Evolutionary conservation across 345 rosid genomes (phyloP).

Genomic region (Bruguiera parviflora): DNA sequence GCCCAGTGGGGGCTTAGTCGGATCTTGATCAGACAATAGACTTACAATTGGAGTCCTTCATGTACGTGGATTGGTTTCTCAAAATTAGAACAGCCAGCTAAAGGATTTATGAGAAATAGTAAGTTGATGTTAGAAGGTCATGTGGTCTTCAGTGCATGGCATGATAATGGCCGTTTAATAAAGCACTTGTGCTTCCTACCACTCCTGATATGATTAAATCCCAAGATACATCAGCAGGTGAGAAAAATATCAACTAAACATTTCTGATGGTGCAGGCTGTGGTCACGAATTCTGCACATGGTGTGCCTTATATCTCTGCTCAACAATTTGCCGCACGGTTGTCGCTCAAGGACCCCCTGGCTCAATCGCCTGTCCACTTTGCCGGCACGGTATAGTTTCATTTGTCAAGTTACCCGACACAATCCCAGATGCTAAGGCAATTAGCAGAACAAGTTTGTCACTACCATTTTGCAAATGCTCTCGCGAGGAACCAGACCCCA

Average conservation of each 20-base stretch:
- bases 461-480: conserved; percentile 74
- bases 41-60: too few relatives aligned
- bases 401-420: conserved; percentile 64
- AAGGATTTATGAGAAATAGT: too few relatives aligned
- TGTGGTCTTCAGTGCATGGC: too few relatives aligned
- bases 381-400: conserved; percentile 80
- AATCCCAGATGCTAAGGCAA: conserved; percentile 33
- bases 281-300: conserved; percentile 83
- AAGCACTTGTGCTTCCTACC: not conserved
- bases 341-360: conserved; percentile 56
- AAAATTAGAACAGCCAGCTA: too few relatives aligned
- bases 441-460: conserved; percentile 68
- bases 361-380: conserved; percentile 84
- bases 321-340: conserved; percentile 48
- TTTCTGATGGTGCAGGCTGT: conserved; percentile 53
- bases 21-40: too few relatives aligned
- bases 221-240: not conserved
- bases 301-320: conserved; percentile 86
- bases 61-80: too few relatives aligned
- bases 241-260: not conserved
- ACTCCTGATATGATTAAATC: not conserved
- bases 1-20: too few relatives aligned
- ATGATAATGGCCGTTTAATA: too few relatives aligned
- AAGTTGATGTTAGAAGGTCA: too few relatives aligned
- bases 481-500: conserved; percentile 49